Percentiles rank a stretch among this genome's conserved stretches.
phyloP scores from a whole-genome alignment of 352 stramenopile species.

The Sclerospora graminicola region DNA sequence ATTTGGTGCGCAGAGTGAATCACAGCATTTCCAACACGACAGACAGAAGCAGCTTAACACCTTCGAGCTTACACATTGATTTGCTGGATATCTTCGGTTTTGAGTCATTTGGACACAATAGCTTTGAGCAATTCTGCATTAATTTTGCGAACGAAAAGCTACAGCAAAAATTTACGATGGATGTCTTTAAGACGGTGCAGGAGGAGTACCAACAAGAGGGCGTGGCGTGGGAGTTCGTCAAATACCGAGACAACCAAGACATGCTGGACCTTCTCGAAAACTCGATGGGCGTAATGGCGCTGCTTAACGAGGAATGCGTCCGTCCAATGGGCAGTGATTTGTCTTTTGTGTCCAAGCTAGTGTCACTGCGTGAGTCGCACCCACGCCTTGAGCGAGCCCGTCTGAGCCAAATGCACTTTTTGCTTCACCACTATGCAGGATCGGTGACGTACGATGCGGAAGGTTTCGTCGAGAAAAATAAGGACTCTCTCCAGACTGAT shows the following conservation, averaged over 20 bases:
- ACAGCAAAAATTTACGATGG: conserved; percentile 85
- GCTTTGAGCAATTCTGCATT: conserved; percentile 94
- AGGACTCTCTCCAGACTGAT: conserved; percentile 75
- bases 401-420: conserved; percentile 64
- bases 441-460: conserved; percentile 71
- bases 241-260: conserved; percentile 86
- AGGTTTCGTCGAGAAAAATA: conserved; percentile 86
- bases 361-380: conserved; percentile 72
- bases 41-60: conserved; percentile 11
- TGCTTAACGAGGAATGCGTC: conserved; percentile 89
- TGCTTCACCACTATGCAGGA: conserved; percentile 77
- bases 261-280: conserved; percentile 86
- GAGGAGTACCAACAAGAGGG: conserved; percentile 71
- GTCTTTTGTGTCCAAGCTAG: conserved; percentile 84
- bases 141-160: conserved; percentile 95
- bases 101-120: conserved; percentile 90
- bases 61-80: conserved; percentile 82
- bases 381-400: conserved; percentile 67
- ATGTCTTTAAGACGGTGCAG: conserved; percentile 84
- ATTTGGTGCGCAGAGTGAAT: conserved; percentile 86
- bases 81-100: conserved; percentile 97
- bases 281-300: conserved; percentile 81
- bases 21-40: conserved; percentile 62
- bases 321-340: conserved; percentile 78
- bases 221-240: conserved; percentile 70